These are phyloP conservation scores for Acer negundo DNA, from an alignment of 345 rosid species.

Conservation along the genomic window DNA sequence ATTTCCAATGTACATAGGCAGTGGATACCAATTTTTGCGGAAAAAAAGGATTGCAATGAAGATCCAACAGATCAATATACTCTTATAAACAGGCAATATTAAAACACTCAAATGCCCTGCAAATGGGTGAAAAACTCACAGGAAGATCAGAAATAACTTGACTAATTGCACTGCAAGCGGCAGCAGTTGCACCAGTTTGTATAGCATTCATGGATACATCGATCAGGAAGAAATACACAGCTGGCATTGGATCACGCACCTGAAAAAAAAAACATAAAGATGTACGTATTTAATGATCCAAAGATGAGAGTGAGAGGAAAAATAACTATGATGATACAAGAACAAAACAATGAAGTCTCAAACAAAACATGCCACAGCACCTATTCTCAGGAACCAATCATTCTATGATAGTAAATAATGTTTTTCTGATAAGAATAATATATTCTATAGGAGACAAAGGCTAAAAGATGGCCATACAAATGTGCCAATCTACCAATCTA, in stretches of 20 bases:
- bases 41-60: neutral
- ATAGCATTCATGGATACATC: constrained; percentile 96
- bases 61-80: neutral
- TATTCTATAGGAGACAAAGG: neutral
- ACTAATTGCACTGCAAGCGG: constrained; percentile 92
- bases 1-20: neutral
- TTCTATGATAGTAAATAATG: neutral
- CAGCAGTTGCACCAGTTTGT: constrained; percentile 97
- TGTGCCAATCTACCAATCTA: neutral
- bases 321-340: neutral
- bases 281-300: neutral
- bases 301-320: neutral
- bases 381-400: neutral
- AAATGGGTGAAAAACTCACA: constrained; percentile 48
- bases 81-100: neutral
- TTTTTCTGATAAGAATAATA: neutral
- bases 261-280: constrained; percentile 33
- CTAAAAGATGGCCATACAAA: neutral
- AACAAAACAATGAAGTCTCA: neutral
- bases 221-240: constrained; percentile 87
- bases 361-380: neutral
- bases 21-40: neutral
- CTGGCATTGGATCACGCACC: constrained; percentile 99
- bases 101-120: constrained; percentile 1
- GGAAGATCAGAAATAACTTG: constrained; percentile 96